phyloP scores from a whole-genome alignment of 148 eudicot genomes.

The Arctostaphylos glauca region DNA sequence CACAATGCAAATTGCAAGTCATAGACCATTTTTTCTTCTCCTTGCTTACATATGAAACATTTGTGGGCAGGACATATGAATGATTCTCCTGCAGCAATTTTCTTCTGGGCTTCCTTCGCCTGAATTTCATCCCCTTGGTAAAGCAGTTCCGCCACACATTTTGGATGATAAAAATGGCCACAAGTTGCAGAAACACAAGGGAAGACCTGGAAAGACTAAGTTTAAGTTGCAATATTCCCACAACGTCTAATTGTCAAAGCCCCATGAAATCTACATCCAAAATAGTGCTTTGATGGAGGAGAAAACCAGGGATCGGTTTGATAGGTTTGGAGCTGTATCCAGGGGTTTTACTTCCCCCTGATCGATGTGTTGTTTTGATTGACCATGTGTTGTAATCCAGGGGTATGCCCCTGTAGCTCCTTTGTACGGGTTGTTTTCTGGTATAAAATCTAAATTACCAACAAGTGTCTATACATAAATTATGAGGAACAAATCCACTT shows the following conservation, averaged over 20 bases:
- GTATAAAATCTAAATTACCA: no score
- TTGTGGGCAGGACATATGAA: slow-evolving; percentile 75
- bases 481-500: no score
- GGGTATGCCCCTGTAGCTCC: no score
- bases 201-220: slow-evolving; percentile 54
- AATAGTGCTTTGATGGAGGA: neutral
- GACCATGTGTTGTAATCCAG: no score
- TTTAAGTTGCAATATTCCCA: neutral
- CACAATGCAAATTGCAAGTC: slow-evolving; percentile 80
- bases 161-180: slow-evolving; percentile 78
- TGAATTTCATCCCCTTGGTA: slow-evolving; percentile 30
- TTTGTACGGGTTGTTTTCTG: no score
- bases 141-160: slow-evolving; percentile 57
- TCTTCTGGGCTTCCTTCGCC: slow-evolving; percentile 44
- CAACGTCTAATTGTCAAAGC: neutral
- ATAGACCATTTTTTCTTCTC: slow-evolving; percentile 45
- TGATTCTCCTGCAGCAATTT: slow-evolving; percentile 61
- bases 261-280: neutral
- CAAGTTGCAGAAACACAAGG: slow-evolving; percentile 80
- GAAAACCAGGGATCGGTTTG: neutral
- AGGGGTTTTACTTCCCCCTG: no score
- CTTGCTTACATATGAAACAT: slow-evolving; percentile 54
- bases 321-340: no score
- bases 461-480: no score
- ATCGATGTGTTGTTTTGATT: no score